A percentile compares a stretch with the other conserved stretches of the same genome.
These are phyloP conservation scores for Tylopilus orsonianus DNA, from an alignment of 1,284 basidiomycete genomes.

Conservation along the genomic window DNA sequence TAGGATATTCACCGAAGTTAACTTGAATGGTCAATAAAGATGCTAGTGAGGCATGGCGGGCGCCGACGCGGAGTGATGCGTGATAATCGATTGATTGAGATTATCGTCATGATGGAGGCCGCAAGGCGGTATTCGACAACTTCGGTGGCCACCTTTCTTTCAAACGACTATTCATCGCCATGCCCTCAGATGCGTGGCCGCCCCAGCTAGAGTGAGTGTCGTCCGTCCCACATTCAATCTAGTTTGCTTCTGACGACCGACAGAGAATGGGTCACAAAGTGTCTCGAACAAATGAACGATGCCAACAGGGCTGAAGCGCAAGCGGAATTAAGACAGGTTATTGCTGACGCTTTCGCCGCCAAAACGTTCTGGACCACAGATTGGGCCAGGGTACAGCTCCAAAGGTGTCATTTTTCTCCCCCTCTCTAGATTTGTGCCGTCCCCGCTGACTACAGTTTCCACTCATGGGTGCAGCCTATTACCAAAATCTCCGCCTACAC, in stretches of 20 bases:
- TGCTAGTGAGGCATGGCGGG: too few relatives aligned
- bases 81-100: too few relatives aligned
- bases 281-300: constrained; percentile 79
- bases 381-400: constrained; percentile 79
- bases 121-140: too few relatives aligned
- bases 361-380: constrained; percentile 87
- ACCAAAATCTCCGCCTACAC: constrained; percentile 55
- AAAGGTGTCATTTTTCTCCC: constrained; percentile 52
- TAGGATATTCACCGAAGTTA: too few relatives aligned
- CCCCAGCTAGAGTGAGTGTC: constrained; percentile 56
- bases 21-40: too few relatives aligned
- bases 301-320: constrained; percentile 73
- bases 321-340: constrained; percentile 83
- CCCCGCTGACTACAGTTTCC: constrained; percentile 22
- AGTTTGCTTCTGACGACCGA: constrained; percentile 1
- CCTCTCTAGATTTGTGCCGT: constrained; percentile 10
- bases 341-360: constrained; percentile 75
- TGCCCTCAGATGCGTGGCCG: constrained; percentile 67
- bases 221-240: neutral
- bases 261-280: constrained; percentile 85
- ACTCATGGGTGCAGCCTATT: constrained; percentile 48
- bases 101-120: too few relatives aligned
- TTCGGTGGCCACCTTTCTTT: too few relatives aligned
- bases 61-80: too few relatives aligned
- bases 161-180: constrained; percentile 25